Evolutionary conservation across 345 rosid genomes (phyloP).

Genomic region (Ceriops decandra): DNA sequence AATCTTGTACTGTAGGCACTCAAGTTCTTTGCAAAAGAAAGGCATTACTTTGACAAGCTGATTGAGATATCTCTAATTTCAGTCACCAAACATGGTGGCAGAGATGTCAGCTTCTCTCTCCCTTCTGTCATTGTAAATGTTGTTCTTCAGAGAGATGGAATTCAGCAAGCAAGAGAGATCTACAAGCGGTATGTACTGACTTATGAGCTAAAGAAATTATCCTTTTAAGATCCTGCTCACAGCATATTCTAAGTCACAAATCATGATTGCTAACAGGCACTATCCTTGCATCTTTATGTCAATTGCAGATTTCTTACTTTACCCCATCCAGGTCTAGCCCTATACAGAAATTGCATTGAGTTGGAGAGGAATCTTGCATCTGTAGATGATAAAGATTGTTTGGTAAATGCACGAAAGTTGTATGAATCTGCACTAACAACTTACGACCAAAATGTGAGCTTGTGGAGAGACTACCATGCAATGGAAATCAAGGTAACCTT

Average conservation of each 20-base stretch:
- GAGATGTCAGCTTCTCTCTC: slow-evolving; percentile 61
- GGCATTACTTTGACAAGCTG: slow-evolving; percentile 58
- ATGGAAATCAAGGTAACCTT: slow-evolving; percentile 64
- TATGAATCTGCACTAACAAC: slow-evolving; percentile 74
- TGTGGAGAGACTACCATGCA: slow-evolving; percentile 73
- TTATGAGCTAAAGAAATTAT: background rate
- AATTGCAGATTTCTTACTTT: slow-evolving; percentile 67
- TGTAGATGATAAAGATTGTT: slow-evolving; percentile 50
- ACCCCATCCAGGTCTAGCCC: slow-evolving; percentile 69
- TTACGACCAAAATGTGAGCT: slow-evolving; percentile 50
- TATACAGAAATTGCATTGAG: slow-evolving; percentile 69
- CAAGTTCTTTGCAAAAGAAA: slow-evolving; percentile 46
- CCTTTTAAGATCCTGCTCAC: background rate
- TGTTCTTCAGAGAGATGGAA: slow-evolving; percentile 63
- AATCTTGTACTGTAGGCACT: slow-evolving; percentile 53
- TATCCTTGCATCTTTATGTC: slow-evolving; percentile 9
- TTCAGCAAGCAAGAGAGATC: slow-evolving; percentile 50
- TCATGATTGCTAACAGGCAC: background rate
- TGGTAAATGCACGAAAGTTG: slow-evolving; percentile 55
- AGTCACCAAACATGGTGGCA: slow-evolving; percentile 52
- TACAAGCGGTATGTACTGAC: slow-evolving; percentile 54
- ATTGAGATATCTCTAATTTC: slow-evolving; percentile 58
- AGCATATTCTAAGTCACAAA: background rate
- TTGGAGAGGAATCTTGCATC: slow-evolving; percentile 66
- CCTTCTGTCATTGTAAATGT: slow-evolving; percentile 53